Evolutionary conservation across 768 basidiomycete species (phyloP), one percentile per base, ranked within the genome.

Genomic region (Dentipellis sp.): DNA sequence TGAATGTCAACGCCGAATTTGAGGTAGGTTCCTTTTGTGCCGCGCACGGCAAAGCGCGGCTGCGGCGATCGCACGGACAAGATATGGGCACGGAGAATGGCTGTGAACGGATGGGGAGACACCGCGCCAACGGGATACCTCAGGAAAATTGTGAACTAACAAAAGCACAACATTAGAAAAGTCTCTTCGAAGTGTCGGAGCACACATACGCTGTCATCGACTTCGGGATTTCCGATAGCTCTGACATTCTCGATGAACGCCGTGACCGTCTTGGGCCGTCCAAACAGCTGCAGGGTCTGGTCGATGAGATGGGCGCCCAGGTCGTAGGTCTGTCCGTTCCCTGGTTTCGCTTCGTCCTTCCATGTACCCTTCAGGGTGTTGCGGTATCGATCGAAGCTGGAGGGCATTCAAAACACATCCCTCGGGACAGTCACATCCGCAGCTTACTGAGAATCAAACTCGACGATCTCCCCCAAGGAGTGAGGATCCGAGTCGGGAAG

Each of bases 251-350:
- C 78, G 22, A 84, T 72, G 63, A 87, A 80, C 1, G 83, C 87
- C 4, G 85, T 86, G 23, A 94, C 68, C 56, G 69, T 80, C 35
- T 75, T 65, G 0, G 92, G 91, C 50, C 81, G 74, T 38, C 91
- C 92, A 64, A 93, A 93, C 42, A 94, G 76, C 10, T 74, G 73
- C 34, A 92, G 71, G 5, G 80, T 75, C 68, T 92, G 89, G 70
- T 92, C 89, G 60, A 92, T 80, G 23, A 91, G 75, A 67, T 94
- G 90, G 8, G 86, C 71, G 4, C 88, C 91, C 19, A 94, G 76
- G 67, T 94, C 90, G 67, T 83, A 94, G 2, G 83, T 80, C 23
- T 79, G 74, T 4, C 89, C 88, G 48, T 77, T 77, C 17, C 78
- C 82, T 19, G 83, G 81, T 0, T 75, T 72, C 1, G 80, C 73